phyloP scores from a whole-genome alignment of 495 filamentous ascomycete genomes.

The Daldinia decipiens region DNA sequence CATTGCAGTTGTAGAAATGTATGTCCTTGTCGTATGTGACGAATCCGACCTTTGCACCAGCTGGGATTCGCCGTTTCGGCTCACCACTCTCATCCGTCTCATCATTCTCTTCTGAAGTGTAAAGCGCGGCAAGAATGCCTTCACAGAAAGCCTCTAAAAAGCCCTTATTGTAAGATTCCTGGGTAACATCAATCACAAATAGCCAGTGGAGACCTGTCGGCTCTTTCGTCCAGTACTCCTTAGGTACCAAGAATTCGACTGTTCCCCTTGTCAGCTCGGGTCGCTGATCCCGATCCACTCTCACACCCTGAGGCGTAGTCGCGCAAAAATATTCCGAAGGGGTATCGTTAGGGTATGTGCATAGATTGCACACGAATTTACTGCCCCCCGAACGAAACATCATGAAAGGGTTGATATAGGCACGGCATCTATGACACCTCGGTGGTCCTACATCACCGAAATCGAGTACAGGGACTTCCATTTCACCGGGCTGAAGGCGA shows the following conservation, averaged over 20 bases:
- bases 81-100: constrained; percentile 67
- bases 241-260: constrained; percentile 94
- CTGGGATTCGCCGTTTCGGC: constrained; percentile 70
- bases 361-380: constrained; percentile 98
- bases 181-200: constrained; percentile 92
- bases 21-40: constrained; percentile 95
- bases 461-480: constrained; percentile 89
- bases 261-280: constrained; percentile 92
- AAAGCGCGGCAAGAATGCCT: constrained; percentile 85
- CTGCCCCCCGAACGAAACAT: constrained; percentile 92
- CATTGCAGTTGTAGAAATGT: constrained; percentile 95
- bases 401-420: constrained; percentile 99
- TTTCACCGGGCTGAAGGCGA: constrained; percentile 82
- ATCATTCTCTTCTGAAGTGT: constrained; percentile 67
- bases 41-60: constrained; percentile 89
- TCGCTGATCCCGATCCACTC: constrained; percentile 87
- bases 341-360: constrained; percentile 96
- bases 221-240: constrained; percentile 98
- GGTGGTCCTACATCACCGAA: constrained; percentile 94
- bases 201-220: constrained; percentile 87
- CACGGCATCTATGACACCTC: constrained; percentile 89
- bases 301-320: constrained; percentile 84
- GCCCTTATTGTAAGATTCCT: constrained; percentile 87
- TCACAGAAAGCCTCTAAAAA: constrained; percentile 92
- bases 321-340: constrained; percentile 92